Evolutionary conservation across 2,329 filamentous ascomycete species (phyloP).

Genomic region (Neocucurbitaria cava): DNA sequence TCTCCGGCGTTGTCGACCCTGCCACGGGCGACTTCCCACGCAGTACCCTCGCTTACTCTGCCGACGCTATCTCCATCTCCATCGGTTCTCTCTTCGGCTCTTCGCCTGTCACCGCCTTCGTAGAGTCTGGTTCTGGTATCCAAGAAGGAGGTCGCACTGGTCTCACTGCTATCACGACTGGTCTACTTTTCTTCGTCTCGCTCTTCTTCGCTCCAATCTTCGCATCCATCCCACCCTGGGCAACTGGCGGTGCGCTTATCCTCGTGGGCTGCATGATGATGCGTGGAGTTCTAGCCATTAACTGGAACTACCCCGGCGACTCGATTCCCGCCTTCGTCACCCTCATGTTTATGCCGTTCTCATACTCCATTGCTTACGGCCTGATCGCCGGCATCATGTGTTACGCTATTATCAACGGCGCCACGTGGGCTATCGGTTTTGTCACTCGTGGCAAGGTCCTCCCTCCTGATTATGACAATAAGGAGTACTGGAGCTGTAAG

Average conservation of each 20-base stretch:
- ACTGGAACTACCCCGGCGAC: conserved; percentile 83
- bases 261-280: conserved; percentile 89
- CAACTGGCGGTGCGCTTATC: conserved; percentile 85
- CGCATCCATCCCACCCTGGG: conserved; percentile 87
- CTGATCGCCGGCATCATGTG: conserved; percentile 80
- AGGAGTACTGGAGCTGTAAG: conserved; percentile 41
- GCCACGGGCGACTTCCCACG: conserved; percentile 86
- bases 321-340: conserved; percentile 84
- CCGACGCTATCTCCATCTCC: conserved; percentile 81
- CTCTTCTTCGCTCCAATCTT: conserved; percentile 92
- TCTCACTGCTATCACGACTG: conserved; percentile 77
- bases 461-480: conserved; percentile 36
- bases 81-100: conserved; percentile 79
- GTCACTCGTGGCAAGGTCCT: conserved; percentile 24
- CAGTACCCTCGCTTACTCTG: conserved; percentile 82
- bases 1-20: conserved; percentile 80
- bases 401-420: conserved; percentile 76
- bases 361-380: conserved; percentile 86
- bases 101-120: conserved; percentile 84
- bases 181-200: conserved; percentile 78
- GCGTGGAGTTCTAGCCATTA: conserved; percentile 78
- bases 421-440: conserved; percentile 58
- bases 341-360: conserved; percentile 86
- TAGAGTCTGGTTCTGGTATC: conserved; percentile 87
- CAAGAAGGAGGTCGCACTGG: conserved; percentile 86